Percentiles rank a stretch among this genome's conserved stretches.
phyloP scores from a whole-genome alignment of 2,329 filamentous ascomycete species.

The Periconia sp. region DNA sequence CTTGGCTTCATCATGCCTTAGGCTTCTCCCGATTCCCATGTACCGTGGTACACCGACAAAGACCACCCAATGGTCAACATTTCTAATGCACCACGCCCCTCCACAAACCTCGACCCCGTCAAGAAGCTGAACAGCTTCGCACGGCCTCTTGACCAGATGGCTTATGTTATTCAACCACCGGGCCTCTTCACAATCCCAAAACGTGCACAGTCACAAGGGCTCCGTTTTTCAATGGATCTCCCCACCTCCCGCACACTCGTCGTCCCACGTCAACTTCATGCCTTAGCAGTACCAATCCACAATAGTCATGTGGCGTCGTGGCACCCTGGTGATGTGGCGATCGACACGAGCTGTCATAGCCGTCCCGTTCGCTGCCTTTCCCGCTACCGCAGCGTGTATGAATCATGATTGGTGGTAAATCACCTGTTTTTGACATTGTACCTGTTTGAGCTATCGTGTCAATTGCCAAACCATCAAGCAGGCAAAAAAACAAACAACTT shows the following conservation, averaged over 20 bases:
- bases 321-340: no score
- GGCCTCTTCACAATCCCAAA: neutral
- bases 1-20: neutral
- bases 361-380: no score
- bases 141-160: no score
- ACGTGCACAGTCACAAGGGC: constrained; percentile 5
- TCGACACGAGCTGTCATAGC: no score
- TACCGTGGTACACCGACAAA: neutral
- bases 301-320: neutral
- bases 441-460: no score
- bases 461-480: no score
- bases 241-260: neutral
- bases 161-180: no score
- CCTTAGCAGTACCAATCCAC: neutral
- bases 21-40: neutral
- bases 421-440: no score
- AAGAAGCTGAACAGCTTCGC: no score
- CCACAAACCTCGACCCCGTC: neutral
- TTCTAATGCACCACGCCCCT: neutral
- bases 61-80: neutral
- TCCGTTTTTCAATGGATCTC: neutral
- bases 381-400: no score
- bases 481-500: no score
- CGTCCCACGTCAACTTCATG: neutral
- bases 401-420: no score